These are phyloP conservation scores for Moringa oleifera DNA, from an alignment of 345 rosid genomes.

Conservation along the genomic window DNA sequence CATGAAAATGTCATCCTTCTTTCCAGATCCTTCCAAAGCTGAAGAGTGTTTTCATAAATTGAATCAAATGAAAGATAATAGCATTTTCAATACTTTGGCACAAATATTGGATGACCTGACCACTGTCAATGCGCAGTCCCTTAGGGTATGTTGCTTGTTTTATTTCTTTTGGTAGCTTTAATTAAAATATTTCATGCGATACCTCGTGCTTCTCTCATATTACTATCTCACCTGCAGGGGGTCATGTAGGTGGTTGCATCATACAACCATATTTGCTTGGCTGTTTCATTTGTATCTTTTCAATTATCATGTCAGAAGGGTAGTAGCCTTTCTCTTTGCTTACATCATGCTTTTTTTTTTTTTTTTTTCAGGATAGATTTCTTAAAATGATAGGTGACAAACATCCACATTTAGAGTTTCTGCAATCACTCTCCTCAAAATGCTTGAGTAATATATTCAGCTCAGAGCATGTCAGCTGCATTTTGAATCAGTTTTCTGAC, in stretches of 20 bases:
- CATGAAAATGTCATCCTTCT: conserved; percentile 67
- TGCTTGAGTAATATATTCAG: conserved; percentile 68
- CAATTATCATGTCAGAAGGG: no score
- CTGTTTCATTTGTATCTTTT: neutral
- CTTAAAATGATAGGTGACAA: conserved; percentile 57
- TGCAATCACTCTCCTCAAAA: conserved; percentile 55
- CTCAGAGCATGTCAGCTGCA: conserved; percentile 57
- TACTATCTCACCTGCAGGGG: neutral
- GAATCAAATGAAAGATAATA: conserved; percentile 55
- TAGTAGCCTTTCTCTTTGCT: neutral
- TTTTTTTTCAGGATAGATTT: conserved; percentile 60
- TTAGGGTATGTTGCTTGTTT: conserved; percentile 38
- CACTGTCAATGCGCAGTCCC: conserved; percentile 29
- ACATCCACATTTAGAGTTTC: conserved; percentile 64
- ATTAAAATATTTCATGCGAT: neutral
- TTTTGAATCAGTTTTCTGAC: conserved; percentile 49
- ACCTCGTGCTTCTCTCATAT: neutral
- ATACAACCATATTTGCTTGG: neutral
- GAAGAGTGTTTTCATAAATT: conserved; percentile 61
- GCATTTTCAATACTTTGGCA: conserved; percentile 48
- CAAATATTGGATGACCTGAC: conserved; percentile 47
- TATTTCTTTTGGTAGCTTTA: neutral
- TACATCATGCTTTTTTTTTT: neutral
- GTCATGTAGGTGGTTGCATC: neutral
- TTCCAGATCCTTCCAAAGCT: conserved; percentile 71